A percentile compares a stretch with the other conserved stretches of the same genome.
These are phyloP conservation scores for Vachellia pachyceras DNA, from an alignment of 306 rosid species.

Conservation along the genomic window DNA sequence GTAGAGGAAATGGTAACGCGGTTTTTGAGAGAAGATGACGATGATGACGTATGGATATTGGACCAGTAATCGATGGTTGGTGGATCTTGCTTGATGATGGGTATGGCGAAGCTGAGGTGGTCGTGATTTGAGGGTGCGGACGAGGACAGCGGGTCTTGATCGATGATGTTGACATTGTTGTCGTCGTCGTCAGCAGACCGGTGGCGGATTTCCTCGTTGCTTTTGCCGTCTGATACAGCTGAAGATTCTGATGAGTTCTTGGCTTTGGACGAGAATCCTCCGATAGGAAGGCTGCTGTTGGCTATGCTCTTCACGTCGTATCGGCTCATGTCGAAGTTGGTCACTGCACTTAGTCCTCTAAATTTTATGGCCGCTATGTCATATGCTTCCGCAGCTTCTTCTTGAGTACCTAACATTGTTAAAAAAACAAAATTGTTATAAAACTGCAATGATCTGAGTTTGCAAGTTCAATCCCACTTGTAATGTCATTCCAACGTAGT, in stretches of 20 bases:
- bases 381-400: constrained; percentile 97
- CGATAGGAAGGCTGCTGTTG: constrained; percentile 77
- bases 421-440: no score
- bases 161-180: neutral
- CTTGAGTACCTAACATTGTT: constrained; percentile 67
- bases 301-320: constrained; percentile 94
- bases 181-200: neutral
- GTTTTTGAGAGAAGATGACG: constrained; percentile 26
- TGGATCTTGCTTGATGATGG: constrained; percentile 82
- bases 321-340: constrained; percentile 94
- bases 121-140: constrained; percentile 40
- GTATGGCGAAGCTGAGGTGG: constrained; percentile 70
- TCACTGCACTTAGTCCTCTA: constrained; percentile 87
- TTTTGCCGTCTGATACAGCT: constrained; percentile 33
- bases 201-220: neutral
- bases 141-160: constrained; percentile 51
- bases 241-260: constrained; percentile 47
- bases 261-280: constrained; percentile 68
- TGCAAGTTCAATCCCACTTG: no score
- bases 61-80: constrained; percentile 68
- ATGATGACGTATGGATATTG: constrained; percentile 26
- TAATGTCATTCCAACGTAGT: no score
- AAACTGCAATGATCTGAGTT: no score
- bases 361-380: constrained; percentile 95
- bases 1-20: neutral